Evolutionary conservation across 257 asterid genomes (phyloP).

Genomic region (Nicotiana otophora): DNA sequence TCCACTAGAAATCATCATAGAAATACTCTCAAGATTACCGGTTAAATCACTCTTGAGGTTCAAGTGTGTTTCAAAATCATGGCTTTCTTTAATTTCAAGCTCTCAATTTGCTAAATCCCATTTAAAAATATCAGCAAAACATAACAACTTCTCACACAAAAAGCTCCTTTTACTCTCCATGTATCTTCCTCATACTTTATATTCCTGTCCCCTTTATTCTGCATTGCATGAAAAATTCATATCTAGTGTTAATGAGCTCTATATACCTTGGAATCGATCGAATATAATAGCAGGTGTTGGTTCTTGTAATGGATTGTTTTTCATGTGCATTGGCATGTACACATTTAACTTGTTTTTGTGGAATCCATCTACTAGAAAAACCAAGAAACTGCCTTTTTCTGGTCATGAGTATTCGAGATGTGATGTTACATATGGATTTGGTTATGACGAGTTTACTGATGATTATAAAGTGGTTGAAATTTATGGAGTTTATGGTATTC

Average conservation of each 20-base stretch:
- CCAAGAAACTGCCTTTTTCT: conserved; percentile 24
- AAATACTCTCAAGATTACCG: conserved; percentile 47
- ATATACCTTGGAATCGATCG: conserved; percentile 1
- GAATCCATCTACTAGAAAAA: conserved; percentile 41
- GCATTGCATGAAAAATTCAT: background rate
- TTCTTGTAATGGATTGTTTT: conserved; percentile 35
- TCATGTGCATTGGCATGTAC: conserved; percentile 28
- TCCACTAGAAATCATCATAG: conserved; percentile 36
- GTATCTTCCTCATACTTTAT: conserved; percentile 10
- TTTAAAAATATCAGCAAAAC: conserved; percentile 16
- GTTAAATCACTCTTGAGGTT: conserved; percentile 38
- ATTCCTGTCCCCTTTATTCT: conserved; percentile 1
- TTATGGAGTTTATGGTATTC: conserved; percentile 13
- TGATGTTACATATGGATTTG: conserved; percentile 35
- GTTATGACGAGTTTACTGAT: conserved; percentile 29
- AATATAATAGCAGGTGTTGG: conserved; percentile 15
- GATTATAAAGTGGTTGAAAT: conserved; percentile 50
- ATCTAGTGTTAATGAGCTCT: background rate
- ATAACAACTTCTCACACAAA: conserved; percentile 5
- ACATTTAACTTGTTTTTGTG: conserved; percentile 28
- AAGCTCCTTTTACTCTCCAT: conserved; percentile 18
- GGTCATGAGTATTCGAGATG: conserved; percentile 5
- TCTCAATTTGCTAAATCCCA: conserved; percentile 30
- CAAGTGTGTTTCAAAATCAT: conserved; percentile 44
- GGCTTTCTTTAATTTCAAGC: conserved; percentile 31